Conservation (phyloP, 2,329 filamentous ascomycete genomes). For the Diaporthe australafricana region DNA sequence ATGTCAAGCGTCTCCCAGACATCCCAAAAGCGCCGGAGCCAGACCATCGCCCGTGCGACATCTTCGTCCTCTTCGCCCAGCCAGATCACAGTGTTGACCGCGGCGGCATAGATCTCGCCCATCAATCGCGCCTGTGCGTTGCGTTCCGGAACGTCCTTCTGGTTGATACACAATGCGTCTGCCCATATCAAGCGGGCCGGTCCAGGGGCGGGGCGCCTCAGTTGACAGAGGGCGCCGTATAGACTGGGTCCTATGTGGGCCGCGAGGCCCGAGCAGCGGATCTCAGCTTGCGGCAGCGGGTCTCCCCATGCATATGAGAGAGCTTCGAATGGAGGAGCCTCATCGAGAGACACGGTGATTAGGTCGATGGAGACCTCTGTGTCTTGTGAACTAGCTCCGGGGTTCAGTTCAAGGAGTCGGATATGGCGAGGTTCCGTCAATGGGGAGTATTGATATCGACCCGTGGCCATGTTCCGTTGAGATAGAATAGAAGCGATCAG, state of each 20-base stretch:
- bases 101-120: not conserved
- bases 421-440: not conserved
- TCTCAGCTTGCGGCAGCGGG: not conserved
- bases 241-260: not conserved
- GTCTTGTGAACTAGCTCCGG: not conserved
- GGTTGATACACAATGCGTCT: conserved; percentile 26
- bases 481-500: not conserved
- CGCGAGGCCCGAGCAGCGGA: not conserved
- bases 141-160: not conserved
- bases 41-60: not conserved
- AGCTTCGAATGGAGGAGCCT: not conserved
- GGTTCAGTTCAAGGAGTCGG: not conserved
- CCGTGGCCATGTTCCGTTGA: not conserved
- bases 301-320: not conserved
- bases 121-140: conserved; percentile 12
- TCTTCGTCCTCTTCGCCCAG: conserved; percentile 1
- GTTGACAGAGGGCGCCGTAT: not conserved
- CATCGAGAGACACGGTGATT: not conserved
- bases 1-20: too few species aligned
- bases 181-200: conserved; percentile 12
- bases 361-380: not conserved
- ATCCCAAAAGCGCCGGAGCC: not conserved
- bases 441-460: not conserved
- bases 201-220: rapidly evolving
- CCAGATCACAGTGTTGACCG: not conserved